These are phyloP conservation scores for Elaeagnus macrophylla DNA, from an alignment of 306 rosid genomes.

Conservation along the genomic window DNA sequence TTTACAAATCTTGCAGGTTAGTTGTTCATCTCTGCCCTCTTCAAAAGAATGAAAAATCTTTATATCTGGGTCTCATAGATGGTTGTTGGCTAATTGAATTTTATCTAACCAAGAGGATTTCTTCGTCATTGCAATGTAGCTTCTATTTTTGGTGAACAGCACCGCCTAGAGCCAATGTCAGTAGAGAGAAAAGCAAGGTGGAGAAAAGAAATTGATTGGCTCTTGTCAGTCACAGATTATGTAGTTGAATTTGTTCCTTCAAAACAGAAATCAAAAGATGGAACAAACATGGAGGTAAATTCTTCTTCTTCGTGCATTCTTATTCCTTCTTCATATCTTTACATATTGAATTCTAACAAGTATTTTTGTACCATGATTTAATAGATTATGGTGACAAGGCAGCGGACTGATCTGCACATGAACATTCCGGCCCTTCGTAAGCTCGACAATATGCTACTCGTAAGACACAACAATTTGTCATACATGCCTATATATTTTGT, in stretches of 20 bases:
- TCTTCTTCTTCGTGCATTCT: conserved; percentile 4
- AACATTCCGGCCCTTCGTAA: conserved; percentile 87
- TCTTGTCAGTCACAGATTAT: conserved; percentile 69
- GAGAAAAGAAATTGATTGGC: conserved; percentile 87
- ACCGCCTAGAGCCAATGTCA: conserved; percentile 78
- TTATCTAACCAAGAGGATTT: background rate
- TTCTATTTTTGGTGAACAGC: conserved; percentile 86
- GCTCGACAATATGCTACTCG: conserved; percentile 86
- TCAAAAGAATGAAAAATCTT: too few species aligned
- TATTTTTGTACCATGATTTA: conserved; percentile 14
- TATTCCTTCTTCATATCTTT: conserved; percentile 2
- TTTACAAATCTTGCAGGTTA: conserved; percentile 95
- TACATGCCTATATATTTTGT: background rate
- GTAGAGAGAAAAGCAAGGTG: conserved; percentile 68
- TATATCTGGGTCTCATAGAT: background rate
- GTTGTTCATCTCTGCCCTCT: background rate
- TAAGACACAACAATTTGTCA: conserved; percentile 28
- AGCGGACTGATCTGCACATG: conserved; percentile 88
- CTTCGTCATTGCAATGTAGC: conserved; percentile 46
- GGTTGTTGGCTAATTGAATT: background rate
- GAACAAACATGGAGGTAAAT: conserved; percentile 76
- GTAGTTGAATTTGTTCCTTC: conserved; percentile 88
- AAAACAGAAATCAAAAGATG: conserved; percentile 72
- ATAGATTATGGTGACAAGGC: conserved; percentile 91
- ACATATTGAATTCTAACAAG: conserved; percentile 6